These are phyloP conservation scores for Claviceps capensis DNA, from an alignment of 2,329 filamentous ascomycete species.

Conservation along the genomic window DNA sequence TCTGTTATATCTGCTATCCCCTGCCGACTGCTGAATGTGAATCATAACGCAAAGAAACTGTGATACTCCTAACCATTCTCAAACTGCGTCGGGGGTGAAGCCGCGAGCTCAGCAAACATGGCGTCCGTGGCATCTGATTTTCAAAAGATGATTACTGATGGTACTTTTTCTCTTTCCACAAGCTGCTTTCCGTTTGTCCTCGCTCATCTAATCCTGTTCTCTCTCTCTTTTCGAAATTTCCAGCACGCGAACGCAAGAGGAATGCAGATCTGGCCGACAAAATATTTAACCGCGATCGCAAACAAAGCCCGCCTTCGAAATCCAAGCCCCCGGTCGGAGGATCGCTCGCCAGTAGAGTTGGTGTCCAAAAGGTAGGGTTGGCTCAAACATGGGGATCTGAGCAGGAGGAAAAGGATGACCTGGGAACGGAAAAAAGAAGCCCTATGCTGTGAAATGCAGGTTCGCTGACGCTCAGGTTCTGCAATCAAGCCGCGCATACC, in stretches of 20 bases:
- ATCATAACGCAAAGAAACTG: too few species aligned
- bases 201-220: neutral
- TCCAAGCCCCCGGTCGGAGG: constrained; percentile 32
- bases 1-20: too few species aligned
- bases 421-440: neutral
- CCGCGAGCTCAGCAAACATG: constrained; percentile 17
- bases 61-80: neutral
- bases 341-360: constrained; percentile 57
- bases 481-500: neutral
- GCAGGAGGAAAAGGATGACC: neutral
- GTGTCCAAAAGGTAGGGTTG: constrained; percentile 51
- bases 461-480: neutral
- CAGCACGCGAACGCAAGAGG: constrained; percentile 55
- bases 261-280: constrained; percentile 57
- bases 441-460: neutral
- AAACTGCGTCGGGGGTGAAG: neutral
- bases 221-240: neutral
- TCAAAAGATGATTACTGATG: constrained; percentile 40
- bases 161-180: constrained; percentile 17
- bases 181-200: neutral
- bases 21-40: too few species aligned
- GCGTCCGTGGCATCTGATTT: constrained; percentile 34
- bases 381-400: neutral
- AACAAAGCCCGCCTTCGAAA: constrained; percentile 40
- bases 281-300: constrained; percentile 52